These are phyloP conservation scores for Mycena filopes DNA, from an alignment of 768 basidiomycete species.

Conservation along the genomic window DNA sequence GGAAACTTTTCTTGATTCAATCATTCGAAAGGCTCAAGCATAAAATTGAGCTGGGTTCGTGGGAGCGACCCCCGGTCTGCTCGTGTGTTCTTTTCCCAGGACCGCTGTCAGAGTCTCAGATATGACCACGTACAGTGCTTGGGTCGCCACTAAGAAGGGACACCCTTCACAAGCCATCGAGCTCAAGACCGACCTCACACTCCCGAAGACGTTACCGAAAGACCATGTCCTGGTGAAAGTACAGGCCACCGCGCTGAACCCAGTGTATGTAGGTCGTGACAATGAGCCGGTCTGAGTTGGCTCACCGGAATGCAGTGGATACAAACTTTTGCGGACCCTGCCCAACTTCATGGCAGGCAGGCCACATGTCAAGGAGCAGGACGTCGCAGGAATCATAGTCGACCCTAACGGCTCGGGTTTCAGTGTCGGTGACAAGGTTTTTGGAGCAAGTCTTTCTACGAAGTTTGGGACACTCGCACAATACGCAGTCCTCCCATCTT, in stretches of 20 bases:
- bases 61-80: no score
- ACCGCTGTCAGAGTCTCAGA: neutral
- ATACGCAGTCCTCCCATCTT: slow-evolving; percentile 61
- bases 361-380: slow-evolving; percentile 67
- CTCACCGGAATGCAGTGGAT: slow-evolving; percentile 57
- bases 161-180: slow-evolving; percentile 18
- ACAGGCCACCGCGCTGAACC: slow-evolving; percentile 71
- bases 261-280: slow-evolving; percentile 57
- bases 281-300: neutral
- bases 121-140: slow-evolving; percentile 28
- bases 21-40: no score
- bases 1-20: no score
- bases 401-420: slow-evolving; percentile 64
- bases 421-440: slow-evolving; percentile 69
- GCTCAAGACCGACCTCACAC: slow-evolving; percentile 33
- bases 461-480: slow-evolving; percentile 68
- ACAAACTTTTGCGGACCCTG: slow-evolving; percentile 62
- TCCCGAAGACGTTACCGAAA: slow-evolving; percentile 40
- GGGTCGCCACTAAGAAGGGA: slow-evolving; percentile 15
- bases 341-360: slow-evolving; percentile 59
- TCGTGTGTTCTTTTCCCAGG: neutral
- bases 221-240: slow-evolving; percentile 64
- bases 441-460: slow-evolving; percentile 50
- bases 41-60: no score
- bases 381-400: slow-evolving; percentile 72